phyloP scores from a whole-genome alignment of 75 land plant genomes.

The Pseudotsuga menziesii region DNA sequence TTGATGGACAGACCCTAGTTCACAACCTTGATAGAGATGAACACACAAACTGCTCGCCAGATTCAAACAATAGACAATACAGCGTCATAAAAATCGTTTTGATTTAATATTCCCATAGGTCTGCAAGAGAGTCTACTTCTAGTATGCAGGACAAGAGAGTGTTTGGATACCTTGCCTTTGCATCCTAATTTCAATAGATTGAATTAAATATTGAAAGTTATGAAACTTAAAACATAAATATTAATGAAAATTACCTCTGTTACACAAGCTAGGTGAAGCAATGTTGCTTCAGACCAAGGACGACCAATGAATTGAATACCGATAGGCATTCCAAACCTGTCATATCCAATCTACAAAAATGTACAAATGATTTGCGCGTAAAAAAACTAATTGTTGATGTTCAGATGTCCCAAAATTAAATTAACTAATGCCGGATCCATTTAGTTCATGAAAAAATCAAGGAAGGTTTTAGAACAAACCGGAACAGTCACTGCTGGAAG shows the following conservation, averaged over 20 bases:
- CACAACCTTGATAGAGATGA: neutral
- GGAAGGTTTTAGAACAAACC: slow-evolving; percentile 26
- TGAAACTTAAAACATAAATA: neutral
- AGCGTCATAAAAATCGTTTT: neutral
- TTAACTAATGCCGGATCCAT: neutral
- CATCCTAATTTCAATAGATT: neutral
- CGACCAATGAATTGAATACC: slow-evolving; percentile 87
- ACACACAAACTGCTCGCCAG: neutral
- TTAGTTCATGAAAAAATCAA: neutral
- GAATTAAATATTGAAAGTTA: neutral
- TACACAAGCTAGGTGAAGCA: slow-evolving; percentile 67
- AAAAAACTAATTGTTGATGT: neutral
- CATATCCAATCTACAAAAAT: slow-evolving; percentile 70
- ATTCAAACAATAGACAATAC: neutral
- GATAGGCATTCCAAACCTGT: slow-evolving; percentile 77
- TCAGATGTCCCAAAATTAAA: neutral
- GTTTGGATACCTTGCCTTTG: neutral
- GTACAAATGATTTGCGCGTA: neutral
- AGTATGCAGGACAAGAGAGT: too few relatives aligned
- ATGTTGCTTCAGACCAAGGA: slow-evolving; percentile 90
- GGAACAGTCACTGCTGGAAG: slow-evolving; percentile 76
- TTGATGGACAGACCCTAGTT: neutral
- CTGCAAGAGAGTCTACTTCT: too few relatives aligned
- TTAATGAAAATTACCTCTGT: slow-evolving; percentile 49
- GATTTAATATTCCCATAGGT: neutral